Conservation (phyloP, 495 filamentous ascomycete genomes). For the Aspergillus nanangensis region DNA sequence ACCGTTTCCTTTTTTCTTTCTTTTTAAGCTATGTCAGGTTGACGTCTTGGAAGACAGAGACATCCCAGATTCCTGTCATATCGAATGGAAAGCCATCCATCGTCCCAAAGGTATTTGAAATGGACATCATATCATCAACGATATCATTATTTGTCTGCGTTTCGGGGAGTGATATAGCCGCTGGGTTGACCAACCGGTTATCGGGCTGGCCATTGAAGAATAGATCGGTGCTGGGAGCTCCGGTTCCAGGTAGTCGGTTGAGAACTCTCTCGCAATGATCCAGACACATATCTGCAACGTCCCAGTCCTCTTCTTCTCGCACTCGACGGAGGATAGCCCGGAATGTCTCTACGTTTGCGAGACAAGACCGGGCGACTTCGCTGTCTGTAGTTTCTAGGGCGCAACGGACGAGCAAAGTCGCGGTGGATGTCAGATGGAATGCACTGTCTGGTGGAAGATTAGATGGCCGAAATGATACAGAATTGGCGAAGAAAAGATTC, state of each 20-base stretch:
- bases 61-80: constrained; percentile 50
- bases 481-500: neutral
- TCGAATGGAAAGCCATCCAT: constrained; percentile 50
- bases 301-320: constrained; percentile 50
- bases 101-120: constrained; percentile 44
- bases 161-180: constrained; percentile 41
- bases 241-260: constrained; percentile 35
- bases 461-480: constrained; percentile 7
- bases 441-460: constrained; percentile 36
- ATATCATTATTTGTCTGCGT: constrained; percentile 48
- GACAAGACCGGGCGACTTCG: constrained; percentile 36
- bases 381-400: constrained; percentile 41
- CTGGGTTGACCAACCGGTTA: constrained; percentile 37
- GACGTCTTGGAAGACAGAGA: constrained; percentile 45
- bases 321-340: constrained; percentile 44
- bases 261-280: constrained; percentile 48
- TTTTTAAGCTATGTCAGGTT: constrained; percentile 34
- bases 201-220: constrained; percentile 12
- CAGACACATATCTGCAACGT: constrained; percentile 50
- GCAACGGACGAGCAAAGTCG: constrained; percentile 44
- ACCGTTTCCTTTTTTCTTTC: too few relatives aligned
- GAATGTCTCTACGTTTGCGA: constrained; percentile 39
- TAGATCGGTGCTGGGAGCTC: constrained; percentile 9
- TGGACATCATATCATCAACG: constrained; percentile 49
- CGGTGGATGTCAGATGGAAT: constrained; percentile 45